These are phyloP conservation scores for Starmerella khaoyaiensis DNA, from an alignment of 805 yeast genomes.

Conservation along the genomic window DNA sequence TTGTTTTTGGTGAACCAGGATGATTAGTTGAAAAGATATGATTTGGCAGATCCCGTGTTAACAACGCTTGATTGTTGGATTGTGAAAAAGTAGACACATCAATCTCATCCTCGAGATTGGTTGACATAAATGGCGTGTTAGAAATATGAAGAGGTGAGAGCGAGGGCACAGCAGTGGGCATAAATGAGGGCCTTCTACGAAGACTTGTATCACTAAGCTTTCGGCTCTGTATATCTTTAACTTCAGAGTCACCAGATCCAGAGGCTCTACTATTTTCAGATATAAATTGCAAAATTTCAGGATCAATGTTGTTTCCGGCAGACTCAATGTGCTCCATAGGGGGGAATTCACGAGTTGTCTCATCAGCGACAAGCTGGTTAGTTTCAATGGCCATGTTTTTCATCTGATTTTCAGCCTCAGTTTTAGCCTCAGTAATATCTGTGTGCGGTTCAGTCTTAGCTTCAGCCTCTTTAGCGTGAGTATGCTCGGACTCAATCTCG, in stretches of 20 bases:
- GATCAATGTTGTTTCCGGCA: too few species aligned
- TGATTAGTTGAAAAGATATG: too few species aligned
- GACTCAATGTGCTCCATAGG: too few species aligned
- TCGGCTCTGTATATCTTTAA: too few species aligned
- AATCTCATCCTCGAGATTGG: slow-evolving; percentile 2
- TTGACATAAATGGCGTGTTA: slow-evolving; percentile 5
- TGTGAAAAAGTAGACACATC: too few species aligned
- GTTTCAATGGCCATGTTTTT: neutral
- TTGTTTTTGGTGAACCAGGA: too few species aligned
- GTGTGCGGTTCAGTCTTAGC: neutral
- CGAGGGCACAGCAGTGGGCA: slow-evolving; percentile 5
- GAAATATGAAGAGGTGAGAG: slow-evolving; percentile 11
- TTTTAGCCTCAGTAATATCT: neutral
- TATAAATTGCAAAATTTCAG: too few species aligned
- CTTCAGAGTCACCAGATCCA: too few species aligned
- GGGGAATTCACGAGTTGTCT: slow-evolving; percentile 1
- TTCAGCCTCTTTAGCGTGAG: neutral
- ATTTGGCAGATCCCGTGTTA: neutral
- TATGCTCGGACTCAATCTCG: neutral
- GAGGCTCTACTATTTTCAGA: too few species aligned
- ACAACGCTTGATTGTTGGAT: too few species aligned
- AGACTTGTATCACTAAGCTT: slow-evolving; percentile 8
- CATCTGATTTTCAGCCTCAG: slow-evolving; percentile 1
- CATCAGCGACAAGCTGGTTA: neutral
- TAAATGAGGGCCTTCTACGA: slow-evolving; percentile 4